These are phyloP conservation scores for Penicillium corylophilum DNA, from an alignment of 2,329 filamentous ascomycete species.

Conservation along the genomic window DNA sequence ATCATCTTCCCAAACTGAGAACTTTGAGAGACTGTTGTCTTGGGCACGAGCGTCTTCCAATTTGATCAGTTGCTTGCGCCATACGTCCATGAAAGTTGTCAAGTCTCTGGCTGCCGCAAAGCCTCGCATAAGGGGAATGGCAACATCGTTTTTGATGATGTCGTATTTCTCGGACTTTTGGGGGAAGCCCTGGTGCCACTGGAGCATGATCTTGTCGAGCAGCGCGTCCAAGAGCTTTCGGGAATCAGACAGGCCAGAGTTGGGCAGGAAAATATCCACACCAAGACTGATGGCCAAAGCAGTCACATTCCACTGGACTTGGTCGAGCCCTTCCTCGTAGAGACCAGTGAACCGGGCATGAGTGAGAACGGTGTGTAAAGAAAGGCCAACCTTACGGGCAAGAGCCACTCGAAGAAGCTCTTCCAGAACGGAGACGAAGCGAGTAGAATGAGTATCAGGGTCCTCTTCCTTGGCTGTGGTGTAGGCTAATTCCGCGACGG, in stretches of 20 bases:
- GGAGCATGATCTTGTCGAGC: constrained; percentile 34
- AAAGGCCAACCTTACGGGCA: constrained; percentile 39
- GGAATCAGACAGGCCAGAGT: constrained; percentile 42
- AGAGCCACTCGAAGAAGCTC: constrained; percentile 41
- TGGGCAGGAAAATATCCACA: constrained; percentile 45
- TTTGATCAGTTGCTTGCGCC: constrained; percentile 40
- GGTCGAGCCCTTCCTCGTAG: constrained; percentile 30
- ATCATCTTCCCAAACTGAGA: constrained; percentile 48
- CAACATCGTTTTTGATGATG: constrained; percentile 38
- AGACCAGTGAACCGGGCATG: constrained; percentile 44
- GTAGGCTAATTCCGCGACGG: constrained; percentile 41
- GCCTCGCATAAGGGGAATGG: constrained; percentile 41
- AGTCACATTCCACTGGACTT: constrained; percentile 43
- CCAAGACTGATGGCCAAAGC: constrained; percentile 44
- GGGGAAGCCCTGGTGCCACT: constrained; percentile 28
- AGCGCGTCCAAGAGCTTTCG: constrained; percentile 37
- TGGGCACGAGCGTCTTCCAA: constrained; percentile 35
- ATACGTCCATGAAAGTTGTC: constrained; percentile 39
- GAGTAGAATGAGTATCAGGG: constrained; percentile 23
- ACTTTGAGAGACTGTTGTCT: constrained; percentile 21
- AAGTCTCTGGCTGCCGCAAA: constrained; percentile 44
- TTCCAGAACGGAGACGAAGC: constrained; percentile 37
- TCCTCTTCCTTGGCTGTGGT: constrained; percentile 34
- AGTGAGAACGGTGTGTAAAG: constrained; percentile 41
- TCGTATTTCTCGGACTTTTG: constrained; percentile 25